A percentile compares a stretch with the other conserved stretches of the same genome.
Conservation (phyloP, 2,329 filamentous ascomycete species). For the Diaporthe vaccinii region DNA sequence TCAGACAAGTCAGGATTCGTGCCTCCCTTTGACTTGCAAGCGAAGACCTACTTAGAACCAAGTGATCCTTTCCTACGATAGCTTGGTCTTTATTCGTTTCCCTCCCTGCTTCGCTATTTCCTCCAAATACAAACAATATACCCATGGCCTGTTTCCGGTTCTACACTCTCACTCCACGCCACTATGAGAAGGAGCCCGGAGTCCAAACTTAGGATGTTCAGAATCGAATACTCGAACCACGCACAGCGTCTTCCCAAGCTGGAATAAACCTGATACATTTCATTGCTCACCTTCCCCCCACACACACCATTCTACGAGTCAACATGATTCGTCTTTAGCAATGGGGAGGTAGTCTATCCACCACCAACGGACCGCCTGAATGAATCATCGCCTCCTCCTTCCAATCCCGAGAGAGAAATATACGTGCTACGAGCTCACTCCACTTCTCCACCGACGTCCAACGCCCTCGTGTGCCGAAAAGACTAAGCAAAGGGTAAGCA, state of each 20-base stretch:
- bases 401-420: not conserved
- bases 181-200: not conserved
- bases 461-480: not conserved
- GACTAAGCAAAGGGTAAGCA: not conserved
- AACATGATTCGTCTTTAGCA: not conserved
- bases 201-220: not conserved
- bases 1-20: no score
- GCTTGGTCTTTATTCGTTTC: not conserved
- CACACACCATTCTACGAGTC: not conserved
- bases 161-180: not conserved
- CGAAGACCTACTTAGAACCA: not conserved
- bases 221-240: not conserved
- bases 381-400: not conserved
- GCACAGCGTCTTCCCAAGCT: not conserved
- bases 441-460: constrained; percentile 2
- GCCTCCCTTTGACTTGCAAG: not conserved
- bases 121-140: not conserved
- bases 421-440: constrained; percentile 1
- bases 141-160: not conserved
- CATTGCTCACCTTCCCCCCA: not conserved
- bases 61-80: no score
- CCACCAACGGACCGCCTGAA: not conserved
- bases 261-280: not conserved
- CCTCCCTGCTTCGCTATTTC: not conserved
- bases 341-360: not conserved